These are phyloP conservation scores for Scytalidium sp. DNA, from an alignment of 2,329 filamentous ascomycete genomes.

Conservation along the genomic window DNA sequence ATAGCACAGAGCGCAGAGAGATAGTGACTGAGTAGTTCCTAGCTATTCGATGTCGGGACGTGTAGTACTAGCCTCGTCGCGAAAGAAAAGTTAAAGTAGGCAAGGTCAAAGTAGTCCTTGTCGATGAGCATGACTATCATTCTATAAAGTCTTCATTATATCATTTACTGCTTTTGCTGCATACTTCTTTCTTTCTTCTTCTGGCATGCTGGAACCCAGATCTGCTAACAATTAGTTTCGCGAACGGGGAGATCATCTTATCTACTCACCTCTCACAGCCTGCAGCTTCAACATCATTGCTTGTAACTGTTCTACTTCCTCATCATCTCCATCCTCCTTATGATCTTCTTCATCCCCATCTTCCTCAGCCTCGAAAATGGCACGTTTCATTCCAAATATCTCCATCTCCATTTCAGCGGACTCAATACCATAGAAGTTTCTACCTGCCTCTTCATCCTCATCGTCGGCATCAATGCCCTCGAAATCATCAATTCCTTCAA, in stretches of 20 bases:
- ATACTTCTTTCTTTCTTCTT: slow-evolving; percentile 58
- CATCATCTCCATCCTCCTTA: slow-evolving; percentile 26
- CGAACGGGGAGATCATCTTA: not conserved
- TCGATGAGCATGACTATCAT: not conserved
- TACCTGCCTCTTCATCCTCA: slow-evolving; percentile 21
- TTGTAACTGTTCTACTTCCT: slow-evolving; percentile 55
- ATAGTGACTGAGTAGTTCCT: too few relatives aligned
- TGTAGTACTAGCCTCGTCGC: too few relatives aligned
- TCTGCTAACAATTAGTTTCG: slow-evolving; percentile 37
- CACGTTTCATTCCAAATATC: slow-evolving; percentile 34
- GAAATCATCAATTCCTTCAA: slow-evolving; percentile 32
- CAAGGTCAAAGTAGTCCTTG: not conserved
- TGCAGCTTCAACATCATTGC: slow-evolving; percentile 63
- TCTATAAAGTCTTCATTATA: slow-evolving; percentile 50
- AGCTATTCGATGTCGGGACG: too few relatives aligned
- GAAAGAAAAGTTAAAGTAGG: too few relatives aligned
- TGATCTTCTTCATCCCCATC: slow-evolving; percentile 28
- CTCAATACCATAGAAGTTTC: slow-evolving; percentile 24
- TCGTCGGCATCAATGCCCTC: slow-evolving; percentile 27
- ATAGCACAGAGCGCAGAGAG: too few relatives aligned
- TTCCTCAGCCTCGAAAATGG: slow-evolving; percentile 23
- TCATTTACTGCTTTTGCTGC: slow-evolving; percentile 61
- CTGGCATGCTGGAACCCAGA: slow-evolving; percentile 55
- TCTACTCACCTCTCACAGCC: slow-evolving; percentile 41
- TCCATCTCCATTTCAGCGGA: slow-evolving; percentile 34